phyloP scores from a whole-genome alignment of 441 rosid species.

The Capsella rubella region DNA sequence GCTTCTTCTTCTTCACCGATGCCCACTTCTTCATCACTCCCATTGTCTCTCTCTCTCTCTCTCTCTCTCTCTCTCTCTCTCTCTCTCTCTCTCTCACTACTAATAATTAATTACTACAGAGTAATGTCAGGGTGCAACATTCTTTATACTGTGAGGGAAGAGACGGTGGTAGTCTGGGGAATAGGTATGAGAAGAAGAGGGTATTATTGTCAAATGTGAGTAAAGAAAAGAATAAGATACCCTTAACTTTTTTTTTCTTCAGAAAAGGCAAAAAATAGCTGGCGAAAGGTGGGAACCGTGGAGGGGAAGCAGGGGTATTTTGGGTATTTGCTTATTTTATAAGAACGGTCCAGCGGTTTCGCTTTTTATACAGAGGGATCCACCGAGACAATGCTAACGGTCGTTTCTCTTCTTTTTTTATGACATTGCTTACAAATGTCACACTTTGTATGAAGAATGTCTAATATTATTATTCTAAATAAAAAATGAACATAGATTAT shows the following conservation, averaged over 20 bases:
- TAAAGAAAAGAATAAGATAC: slow-evolving; percentile 37
- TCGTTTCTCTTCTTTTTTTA: slow-evolving; percentile 10
- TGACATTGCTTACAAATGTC: slow-evolving; percentile 23
- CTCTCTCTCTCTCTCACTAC: background rate
- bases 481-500: background rate
- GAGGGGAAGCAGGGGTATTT: slow-evolving; percentile 35
- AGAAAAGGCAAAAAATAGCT: slow-evolving; percentile 35
- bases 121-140: slow-evolving; percentile 8
- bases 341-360: slow-evolving; percentile 37
- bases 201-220: slow-evolving; percentile 9
- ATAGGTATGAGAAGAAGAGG: slow-evolving; percentile 20
- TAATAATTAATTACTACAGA: background rate
- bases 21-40: slow-evolving; percentile 37
- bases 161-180: slow-evolving; percentile 36
- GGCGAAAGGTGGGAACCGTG: slow-evolving; percentile 30
- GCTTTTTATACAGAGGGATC: slow-evolving; percentile 26
- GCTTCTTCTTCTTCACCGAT: slow-evolving; percentile 39
- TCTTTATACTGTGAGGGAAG: slow-evolving; percentile 20
- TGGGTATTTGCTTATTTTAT: background rate
- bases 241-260: slow-evolving; percentile 9
- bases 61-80: slow-evolving; percentile 21
- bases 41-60: slow-evolving; percentile 20
- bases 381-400: slow-evolving; percentile 37
- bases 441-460: slow-evolving; percentile 6
- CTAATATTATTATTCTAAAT: background rate